A percentile compares a stretch with the other conserved stretches of the same genome.
Conservation (phyloP, 306 rosid genomes). For the Gastrolobium villosum region DNA sequence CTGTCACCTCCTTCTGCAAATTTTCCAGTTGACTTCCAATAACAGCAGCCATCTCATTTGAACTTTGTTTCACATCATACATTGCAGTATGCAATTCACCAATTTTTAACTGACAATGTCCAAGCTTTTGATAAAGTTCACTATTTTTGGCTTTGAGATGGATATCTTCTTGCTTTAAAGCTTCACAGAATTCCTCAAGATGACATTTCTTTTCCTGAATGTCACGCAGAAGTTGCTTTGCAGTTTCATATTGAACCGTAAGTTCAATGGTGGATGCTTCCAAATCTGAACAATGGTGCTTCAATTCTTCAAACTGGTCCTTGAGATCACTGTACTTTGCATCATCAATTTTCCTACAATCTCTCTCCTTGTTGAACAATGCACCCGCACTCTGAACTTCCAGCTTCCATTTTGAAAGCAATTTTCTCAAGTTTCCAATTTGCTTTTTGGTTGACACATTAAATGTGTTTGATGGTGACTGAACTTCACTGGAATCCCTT, state of each 20-base stretch:
- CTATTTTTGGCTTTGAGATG: slow-evolving; percentile 58
- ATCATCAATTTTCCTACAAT: slow-evolving; percentile 60
- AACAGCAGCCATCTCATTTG: slow-evolving; percentile 70
- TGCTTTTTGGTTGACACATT: slow-evolving; percentile 57
- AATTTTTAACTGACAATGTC: slow-evolving; percentile 64
- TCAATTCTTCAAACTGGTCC: slow-evolving; percentile 66
- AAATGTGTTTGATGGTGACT: slow-evolving; percentile 60
- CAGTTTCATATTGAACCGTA: slow-evolving; percentile 74
- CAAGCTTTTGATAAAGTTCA: slow-evolving; percentile 68
- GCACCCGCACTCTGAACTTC: slow-evolving; percentile 64
- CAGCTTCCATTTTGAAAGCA: slow-evolving; percentile 66
- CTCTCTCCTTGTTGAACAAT: slow-evolving; percentile 71
- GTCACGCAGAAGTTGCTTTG: slow-evolving; percentile 61
- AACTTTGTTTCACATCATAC: slow-evolving; percentile 64
- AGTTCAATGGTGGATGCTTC: slow-evolving; percentile 81
- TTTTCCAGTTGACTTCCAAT: slow-evolving; percentile 66
- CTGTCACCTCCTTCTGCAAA: slow-evolving; percentile 70
- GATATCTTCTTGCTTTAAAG: slow-evolving; percentile 61
- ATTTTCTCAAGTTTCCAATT: slow-evolving; percentile 64
- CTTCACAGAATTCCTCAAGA: slow-evolving; percentile 65
- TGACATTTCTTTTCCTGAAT: slow-evolving; percentile 63
- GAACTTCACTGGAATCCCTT: slow-evolving; percentile 48
- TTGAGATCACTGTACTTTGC: slow-evolving; percentile 57
- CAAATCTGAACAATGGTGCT: slow-evolving; percentile 67
- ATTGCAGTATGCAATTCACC: slow-evolving; percentile 62